These are phyloP conservation scores for Aspergillus taichungensis DNA, from an alignment of 495 filamentous ascomycete species.

Conservation along the genomic window DNA sequence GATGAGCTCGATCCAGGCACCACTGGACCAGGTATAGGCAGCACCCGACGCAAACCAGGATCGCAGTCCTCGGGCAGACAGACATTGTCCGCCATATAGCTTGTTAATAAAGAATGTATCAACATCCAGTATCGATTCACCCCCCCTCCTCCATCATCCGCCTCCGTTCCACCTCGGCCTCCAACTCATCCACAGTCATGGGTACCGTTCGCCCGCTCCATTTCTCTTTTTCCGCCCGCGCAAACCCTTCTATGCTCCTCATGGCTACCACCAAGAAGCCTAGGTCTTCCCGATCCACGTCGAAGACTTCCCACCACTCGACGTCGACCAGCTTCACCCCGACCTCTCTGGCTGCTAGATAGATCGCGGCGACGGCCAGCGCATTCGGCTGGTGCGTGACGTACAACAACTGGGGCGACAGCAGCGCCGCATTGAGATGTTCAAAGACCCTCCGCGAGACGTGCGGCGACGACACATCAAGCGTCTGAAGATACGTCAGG, in stretches of 20 bases:
- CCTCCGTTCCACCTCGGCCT: constrained; percentile 50
- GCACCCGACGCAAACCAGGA: too few relatives aligned
- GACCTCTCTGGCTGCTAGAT: constrained; percentile 74
- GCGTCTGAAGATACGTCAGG: constrained; percentile 85
- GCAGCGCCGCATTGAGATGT: constrained; percentile 72
- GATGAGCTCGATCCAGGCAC: too few relatives aligned
- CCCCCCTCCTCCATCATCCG: constrained; percentile 46
- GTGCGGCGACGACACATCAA: constrained; percentile 46
- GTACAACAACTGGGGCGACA: constrained; percentile 84
- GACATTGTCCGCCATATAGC: too few relatives aligned
- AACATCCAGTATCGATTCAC: constrained; percentile 15
- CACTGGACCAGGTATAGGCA: too few relatives aligned
- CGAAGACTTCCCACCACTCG: constrained; percentile 98
- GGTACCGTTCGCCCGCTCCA: constrained; percentile 37
- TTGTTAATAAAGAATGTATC: too few relatives aligned
- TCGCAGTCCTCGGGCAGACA: too few relatives aligned
- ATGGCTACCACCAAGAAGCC: constrained; percentile 88
- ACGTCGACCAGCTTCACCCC: constrained; percentile 66
- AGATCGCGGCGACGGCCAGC: constrained; percentile 81
- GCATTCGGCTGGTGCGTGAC: constrained; percentile 83
- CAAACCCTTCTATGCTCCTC: constrained; percentile 70
- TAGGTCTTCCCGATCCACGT: constrained; percentile 91
- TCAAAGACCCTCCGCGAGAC: constrained; percentile 58
- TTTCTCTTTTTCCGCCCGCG: constrained; percentile 39
- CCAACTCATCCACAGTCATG: constrained; percentile 45